Evolutionary conservation across 305 asterid genomes (phyloP), one percentile per base, ranked within the genome.

Genomic region (Lippia alba): DNA sequence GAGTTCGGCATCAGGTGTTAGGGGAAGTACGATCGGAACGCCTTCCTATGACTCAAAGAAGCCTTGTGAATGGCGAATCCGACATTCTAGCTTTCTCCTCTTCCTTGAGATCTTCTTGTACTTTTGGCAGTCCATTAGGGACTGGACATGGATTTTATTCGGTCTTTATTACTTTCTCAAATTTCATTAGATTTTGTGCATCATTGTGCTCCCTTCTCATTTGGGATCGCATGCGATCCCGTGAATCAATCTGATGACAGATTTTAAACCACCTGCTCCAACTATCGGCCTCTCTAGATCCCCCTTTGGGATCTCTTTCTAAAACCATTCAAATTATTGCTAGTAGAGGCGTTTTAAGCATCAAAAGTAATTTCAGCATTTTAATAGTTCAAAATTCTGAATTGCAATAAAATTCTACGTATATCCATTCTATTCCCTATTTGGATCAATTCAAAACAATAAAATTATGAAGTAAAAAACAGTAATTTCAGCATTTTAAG

Each of bases 101-200:
- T 79, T 94, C 97, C 62, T 89, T 93, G 3, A 94, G 83, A 82
- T 94, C 97, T 67, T 88, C 86, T 30, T 40, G 46, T 0, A 93
- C 76, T 80, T 85, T 89, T 0, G 99, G 97, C 79, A 94, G 70
- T 64, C 99, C 96, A 76, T 91, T 96, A 0, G 97, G 99, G 48
- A 91, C 64, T 0, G 90, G 97, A 36, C 94, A 82, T 3, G 41
- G 71, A 16, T 54, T 75, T 9, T 20, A 17, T 59, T n/a, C n/a
- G n/a, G n/a, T n/a, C n/a, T n/a, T n/a, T n/a, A n/a, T n/a, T n/a
- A 3, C 56, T 15, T 73, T 55, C 69, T 76, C 78, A 4, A 51
- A 4, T 16, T 50, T 77, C 5, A 16, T 40, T 0, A 40, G 12
- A 61, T 82, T 81, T 10, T 12, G 36, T 3, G 85, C 11, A 39